Evolutionary conservation across 345 rosid genomes (phyloP), one percentile per base, ranked within the genome.

Genomic region (Eucalyptus regnans): DNA sequence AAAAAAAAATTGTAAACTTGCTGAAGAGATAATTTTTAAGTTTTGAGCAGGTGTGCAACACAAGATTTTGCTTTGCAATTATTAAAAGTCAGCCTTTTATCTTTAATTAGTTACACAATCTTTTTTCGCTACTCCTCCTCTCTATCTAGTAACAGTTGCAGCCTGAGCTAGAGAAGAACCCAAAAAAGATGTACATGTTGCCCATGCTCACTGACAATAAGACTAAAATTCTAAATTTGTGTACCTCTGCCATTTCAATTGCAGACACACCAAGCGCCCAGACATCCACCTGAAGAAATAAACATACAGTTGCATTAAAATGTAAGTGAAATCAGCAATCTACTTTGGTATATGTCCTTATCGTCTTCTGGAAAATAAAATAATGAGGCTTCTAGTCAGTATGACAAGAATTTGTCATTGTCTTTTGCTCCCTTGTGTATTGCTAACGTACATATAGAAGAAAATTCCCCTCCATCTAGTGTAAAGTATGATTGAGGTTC

Each of bases 261-360:
- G 99, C 99, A 92, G 99, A 98, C 90, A 98, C 98, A 90, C 99
- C 99, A 91, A 98, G 98, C 81, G 99, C 99, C 99, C 99, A 97
- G 76, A 98, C 98, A 93, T 98, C 99, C 88, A 98, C 99, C 99
- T 97, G 94, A 88, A 93, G 89, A 90, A 90, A 60, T 56, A 87
- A 51, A 22, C 50, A 66, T 50, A 44, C 60, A 50, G 31, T 50
- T 49, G 50, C 64, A 62, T 29, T 76, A 50, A n/a, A 20, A 66
- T 43, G 84, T 50, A 68, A 89, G 88, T 31, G 52, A 50, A 20
- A 76, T 76, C 83, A 20, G 83, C 83, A 22, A 37, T 76, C 83
- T 37, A 76, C 48, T 76, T 37, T 76, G 43, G 83, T 68, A 68
- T 33, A 68, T 68, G 80, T 33, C 13, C 48, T 9, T 10, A 76